These are phyloP conservation scores for Pachysandra terminalis DNA, from an alignment of 164 flowering plant genomes.

Conservation along the genomic window DNA sequence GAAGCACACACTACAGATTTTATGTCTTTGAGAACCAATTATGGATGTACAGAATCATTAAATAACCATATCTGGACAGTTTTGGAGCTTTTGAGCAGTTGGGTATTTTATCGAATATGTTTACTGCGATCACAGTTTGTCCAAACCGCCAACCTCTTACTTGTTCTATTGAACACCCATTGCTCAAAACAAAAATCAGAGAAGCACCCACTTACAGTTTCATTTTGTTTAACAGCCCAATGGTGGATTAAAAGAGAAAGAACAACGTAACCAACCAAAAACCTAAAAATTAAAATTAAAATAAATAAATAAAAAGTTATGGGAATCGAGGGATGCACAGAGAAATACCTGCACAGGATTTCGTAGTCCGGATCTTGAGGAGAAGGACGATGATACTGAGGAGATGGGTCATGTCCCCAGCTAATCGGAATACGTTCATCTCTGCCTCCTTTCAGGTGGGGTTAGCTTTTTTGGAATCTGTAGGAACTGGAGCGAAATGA, in stretches of 20 bases:
- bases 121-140: too few species aligned
- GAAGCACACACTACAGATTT: too few species aligned
- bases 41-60: neutral
- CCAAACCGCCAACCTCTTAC: too few species aligned
- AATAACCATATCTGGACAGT: neutral
- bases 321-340: neutral
- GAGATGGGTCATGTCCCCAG: conserved; percentile 60
- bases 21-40: too few species aligned
- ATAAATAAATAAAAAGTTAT: neutral
- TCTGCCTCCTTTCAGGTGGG: neutral
- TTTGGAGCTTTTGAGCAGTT: too few species aligned
- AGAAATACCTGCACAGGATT: conserved; percentile 44
- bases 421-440: conserved; percentile 48
- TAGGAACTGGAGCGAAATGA: too few species aligned
- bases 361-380: conserved; percentile 47
- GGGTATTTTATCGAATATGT: too few species aligned
- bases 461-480: neutral
- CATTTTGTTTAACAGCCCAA: neutral
- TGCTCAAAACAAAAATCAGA: too few species aligned
- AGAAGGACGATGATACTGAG: conserved; percentile 45
- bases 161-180: too few species aligned
- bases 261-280: neutral
- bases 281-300: too few species aligned
- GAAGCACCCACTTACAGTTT: neutral
- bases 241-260: neutral